Percentiles rank a stretch among this genome's conserved stretches.
These are phyloP conservation scores for Wickerhamomyces rabaulensis DNA, from an alignment of 805 yeast genomes.

Conservation along the genomic window DNA sequence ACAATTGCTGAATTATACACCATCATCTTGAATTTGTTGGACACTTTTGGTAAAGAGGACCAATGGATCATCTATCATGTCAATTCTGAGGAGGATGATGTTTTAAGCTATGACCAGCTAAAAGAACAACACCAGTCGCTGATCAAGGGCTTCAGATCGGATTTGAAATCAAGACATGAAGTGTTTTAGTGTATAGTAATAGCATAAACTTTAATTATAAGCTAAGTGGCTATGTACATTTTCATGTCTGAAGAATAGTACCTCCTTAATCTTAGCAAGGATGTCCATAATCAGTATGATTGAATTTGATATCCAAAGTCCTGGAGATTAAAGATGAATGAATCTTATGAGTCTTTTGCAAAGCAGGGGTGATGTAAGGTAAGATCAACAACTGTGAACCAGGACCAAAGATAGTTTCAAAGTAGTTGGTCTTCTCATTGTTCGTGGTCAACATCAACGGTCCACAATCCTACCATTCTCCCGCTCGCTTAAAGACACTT, in stretches of 20 bases:
- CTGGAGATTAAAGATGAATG: conserved; percentile 21
- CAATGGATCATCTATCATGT: conserved; percentile 33
- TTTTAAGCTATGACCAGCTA: conserved; percentile 11
- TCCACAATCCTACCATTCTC: no score
- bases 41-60: conserved; percentile 32
- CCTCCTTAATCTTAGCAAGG: conserved; percentile 17
- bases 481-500: no score
- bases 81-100: conserved; percentile 17
- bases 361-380: conserved; percentile 14
- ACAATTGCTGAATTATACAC: conserved; percentile 31
- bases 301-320: conserved; percentile 23
- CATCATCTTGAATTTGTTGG: conserved; percentile 34
- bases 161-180: not conserved
- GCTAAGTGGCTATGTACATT: no score
- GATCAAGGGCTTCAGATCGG: not conserved
- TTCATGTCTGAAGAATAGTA: no score
- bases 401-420: conserved; percentile 20
- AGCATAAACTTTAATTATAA: not conserved
- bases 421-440: conserved; percentile 21
- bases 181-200: not conserved
- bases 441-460: conserved; percentile 19
- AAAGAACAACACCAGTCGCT: conserved; percentile 1
- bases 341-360: conserved; percentile 20
- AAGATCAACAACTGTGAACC: conserved; percentile 20
- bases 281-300: conserved; percentile 9